Base-by-base conservation (phyloP, 257 asterid species). In the Solanum neorickii region DNA sequence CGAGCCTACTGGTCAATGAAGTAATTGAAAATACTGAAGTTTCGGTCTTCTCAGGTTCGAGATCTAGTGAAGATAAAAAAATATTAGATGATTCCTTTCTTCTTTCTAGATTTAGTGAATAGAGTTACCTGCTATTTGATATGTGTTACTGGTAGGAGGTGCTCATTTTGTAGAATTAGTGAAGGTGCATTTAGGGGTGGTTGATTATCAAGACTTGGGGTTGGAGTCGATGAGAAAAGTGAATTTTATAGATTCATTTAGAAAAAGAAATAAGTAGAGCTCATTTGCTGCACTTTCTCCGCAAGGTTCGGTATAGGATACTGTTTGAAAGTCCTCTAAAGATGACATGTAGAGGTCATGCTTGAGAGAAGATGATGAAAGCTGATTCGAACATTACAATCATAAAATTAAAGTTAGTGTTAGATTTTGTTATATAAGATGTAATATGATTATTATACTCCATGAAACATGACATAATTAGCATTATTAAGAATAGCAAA, bases 11-110 rank as follows among this genome's bases (percentile, higher is more conserved):
- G 62, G n/a, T 52, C 23, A 52, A 52, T 16, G 1, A 52, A 52
- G 0, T 16, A 0, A n/a, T 52, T 52, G n/a, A 18, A 52, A 52
- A 6, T 52, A 6, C 0, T 1, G 4, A 18, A 23, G 10, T 52
- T 2, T 52, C 9, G 6, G 3, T 21, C 21, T 15, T 49, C 4
- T 16, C 1, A 52, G 23, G 62, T 52, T 52, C 2, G 6, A 52
- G 18, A 52, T 52, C 18, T 16, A 52, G 23, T 16, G 4, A 16
- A 16, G 62, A 46, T 6, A 12, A 46, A 44, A 44, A 44, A 12
- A 46, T 46, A 12, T 46, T 4, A 12, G 52, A 12, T 4, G 16
- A 46, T 46, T 46, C 6, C 6, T 46, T 46, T 12, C 6, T 46
- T 46, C 1, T 52, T 21, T 16, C 60, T 52, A 52, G 4, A 1